Base-by-base conservation (phyloP, 78 protist genomes). In the Dictyostelium firmibasis region DNA sequence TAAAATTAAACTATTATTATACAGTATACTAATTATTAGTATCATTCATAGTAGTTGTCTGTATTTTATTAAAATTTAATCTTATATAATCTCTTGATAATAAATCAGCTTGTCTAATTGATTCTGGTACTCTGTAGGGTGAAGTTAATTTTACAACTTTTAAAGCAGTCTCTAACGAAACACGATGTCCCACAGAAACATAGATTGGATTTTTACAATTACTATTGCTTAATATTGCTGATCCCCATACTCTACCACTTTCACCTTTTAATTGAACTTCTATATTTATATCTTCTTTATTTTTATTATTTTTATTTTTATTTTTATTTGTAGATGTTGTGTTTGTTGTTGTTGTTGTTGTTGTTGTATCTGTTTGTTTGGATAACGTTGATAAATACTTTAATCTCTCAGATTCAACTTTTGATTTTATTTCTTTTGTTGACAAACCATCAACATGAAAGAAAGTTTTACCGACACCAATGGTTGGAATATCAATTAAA, bases 391-490 rank as follows among this genome's bases (percentile, higher is more conserved):
- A 20, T 62, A 62, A 62, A 62, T 62, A 7, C n/a, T 20, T n/a
- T 69, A 69, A 25, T 69, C 77, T 69, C 31, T 69, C 36, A 27
- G 29, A 6, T 31, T 60, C 20, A 25, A 86, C 33, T 10, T 75
- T 44, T 20, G 16, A 14, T 83, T 89, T 93, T 4, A 92, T 57
- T 9, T 81, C 64, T 44, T 93, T 88, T 11, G 81, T 50, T 18
- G 47, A 36, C 36, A 93, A n/a, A 6, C 86, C 86, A 50, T 96
- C 96, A 13, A 94, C 86, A 11, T 50, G 69, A 44, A 96, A 83
- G 44, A 94, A 83, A 20, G 83, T 94, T 83, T 96, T 96, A 10
- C 95, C 92, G 47, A 96, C 81, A 62, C 97, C 97, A 7, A 96
- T 94, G 1, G 97, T 96, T 35, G 96, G 91, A 16, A 89, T 25